Evolutionary conservation across 768 basidiomycete genomes (phyloP), one percentile per base, ranked within the genome.

Genomic region (Astraeus odoratus): DNA sequence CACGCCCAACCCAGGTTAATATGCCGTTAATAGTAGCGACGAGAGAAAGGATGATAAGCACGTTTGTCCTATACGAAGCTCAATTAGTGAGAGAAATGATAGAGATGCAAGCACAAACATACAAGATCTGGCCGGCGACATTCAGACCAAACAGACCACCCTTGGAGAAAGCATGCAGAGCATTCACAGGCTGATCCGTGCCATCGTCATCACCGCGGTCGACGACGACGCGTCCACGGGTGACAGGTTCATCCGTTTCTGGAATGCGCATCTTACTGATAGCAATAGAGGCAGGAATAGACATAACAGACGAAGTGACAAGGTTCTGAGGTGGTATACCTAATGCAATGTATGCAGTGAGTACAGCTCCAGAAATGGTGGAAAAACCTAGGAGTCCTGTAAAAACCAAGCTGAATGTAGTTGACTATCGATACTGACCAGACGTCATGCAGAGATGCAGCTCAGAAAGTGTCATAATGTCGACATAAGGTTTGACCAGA

Each of bases 281-380:
- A 2, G 91, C 78, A 60, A 95, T 93, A 12, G 90, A 92, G 0
- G 92, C 93, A 16, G 93, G 93, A 49, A 96, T 95, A 61, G 83
- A 86, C 92, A 95, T 95, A 48, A 94, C 84, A 7, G 88, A 90
- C 5, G 92, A 84, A 2, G 91, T 93, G 54, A 92, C 71, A 19
- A 91, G 71, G 57, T 86, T 92, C 61, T 83, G 75, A 4, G 86
- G 62, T 8, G 86, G 86, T 25, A 90, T 85, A 30, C 85, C 89
- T 52, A 84, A 70, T 51, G 60, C 69, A 59, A 93, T 85, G 61
- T 94, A 95, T 23, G 88, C 91, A 44, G 77, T 72, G 38, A 96
- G 74, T 10, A 96, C 91, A 26, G 87, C 89, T 34, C 93, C 92
- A 44, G 93, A 84, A 54, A 95, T 95, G 42, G 90, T 93, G 6